Base-by-base conservation (phyloP, 108 stramenopile genomes). In the Cyclotella cryptica region DNA sequence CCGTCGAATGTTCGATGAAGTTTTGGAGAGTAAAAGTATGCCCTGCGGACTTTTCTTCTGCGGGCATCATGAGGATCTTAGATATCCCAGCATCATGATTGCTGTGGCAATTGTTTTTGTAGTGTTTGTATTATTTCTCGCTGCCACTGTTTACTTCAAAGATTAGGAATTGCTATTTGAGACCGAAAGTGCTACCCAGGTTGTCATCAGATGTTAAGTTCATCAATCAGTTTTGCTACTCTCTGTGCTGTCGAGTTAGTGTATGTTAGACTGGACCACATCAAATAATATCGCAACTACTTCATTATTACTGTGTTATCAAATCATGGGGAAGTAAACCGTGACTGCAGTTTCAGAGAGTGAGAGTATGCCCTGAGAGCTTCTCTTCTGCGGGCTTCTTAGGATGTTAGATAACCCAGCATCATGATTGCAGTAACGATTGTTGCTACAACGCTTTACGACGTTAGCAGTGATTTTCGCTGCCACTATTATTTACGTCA, bases 311-410 rank as follows among this genome's bases (percentile, higher is more conserved):
- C n/a, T n/a, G n/a, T n/a, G n/a, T n/a, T n/a, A n/a, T n/a, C n/a
- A n/a, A n/a, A n/a, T n/a, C n/a, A n/a, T n/a, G n/a, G n/a, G n/a
- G n/a, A n/a, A n/a, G n/a, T n/a, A n/a, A n/a, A n/a, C n/a, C n/a
- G n/a, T n/a, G n/a, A n/a, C n/a, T 67, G 93, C 92, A 71, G 83
- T 94, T 19, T 66, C 86, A n/a, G 79, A 79, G 39, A 82, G 88
- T 28, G 80, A 81, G 46, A 71, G 10, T 28, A 88, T 86, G 85
- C 93, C 93, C 3, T 94, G 91, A 74, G 91, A 89, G 24, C 72
- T 89, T n/a, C 92, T 88, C 81, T 94, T 89, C 66, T 94, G 93
- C 80, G 93, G 93, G 15, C 91, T 90, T 73, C 93, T 58, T 91
- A 92, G 62, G 93, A 94, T 88, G 90, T 90, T 13, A 81, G 80